phyloP scores from a whole-genome alignment of 495 filamentous ascomycete genomes.

The Massariosphaeria phaeospora region DNA sequence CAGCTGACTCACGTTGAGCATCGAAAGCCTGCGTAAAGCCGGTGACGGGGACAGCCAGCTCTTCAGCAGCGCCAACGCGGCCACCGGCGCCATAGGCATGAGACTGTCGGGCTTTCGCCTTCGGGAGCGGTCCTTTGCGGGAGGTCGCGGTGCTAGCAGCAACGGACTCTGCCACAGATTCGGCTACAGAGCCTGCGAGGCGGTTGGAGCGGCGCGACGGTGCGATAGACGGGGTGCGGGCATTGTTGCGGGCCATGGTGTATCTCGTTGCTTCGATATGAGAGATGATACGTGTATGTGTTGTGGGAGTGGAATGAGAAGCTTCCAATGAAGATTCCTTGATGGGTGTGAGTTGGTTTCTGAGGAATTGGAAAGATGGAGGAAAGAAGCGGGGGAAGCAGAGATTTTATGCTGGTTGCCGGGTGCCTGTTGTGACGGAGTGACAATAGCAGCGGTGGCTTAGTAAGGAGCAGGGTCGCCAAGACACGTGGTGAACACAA shows the following conservation, averaged over 20 bases:
- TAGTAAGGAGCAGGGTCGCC: not conserved
- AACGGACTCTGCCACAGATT: slow-evolving; percentile 2
- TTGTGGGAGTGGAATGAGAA: not conserved
- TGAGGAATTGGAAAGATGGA: not conserved
- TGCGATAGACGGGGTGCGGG: no score
- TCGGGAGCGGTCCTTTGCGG: slow-evolving; percentile 14
- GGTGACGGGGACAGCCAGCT: slow-evolving; percentile 8
- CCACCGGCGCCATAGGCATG: slow-evolving; percentile 23
- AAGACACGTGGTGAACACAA: not conserved
- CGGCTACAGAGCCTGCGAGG: not conserved
- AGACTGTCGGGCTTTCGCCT: slow-evolving; percentile 17
- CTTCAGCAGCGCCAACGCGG: slow-evolving; percentile 10
- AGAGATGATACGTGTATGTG: not conserved
- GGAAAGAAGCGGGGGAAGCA: not conserved
- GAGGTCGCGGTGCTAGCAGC: not conserved
- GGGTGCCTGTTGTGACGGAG: not conserved
- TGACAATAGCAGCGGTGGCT: not conserved
- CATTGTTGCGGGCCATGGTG: not conserved
- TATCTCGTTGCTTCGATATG: no score
- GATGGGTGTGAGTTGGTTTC: no score
- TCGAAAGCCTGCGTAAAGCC: slow-evolving; percentile 25
- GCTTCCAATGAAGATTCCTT: no score
- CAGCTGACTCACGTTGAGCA: slow-evolving; percentile 9
- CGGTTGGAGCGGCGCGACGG: slow-evolving; percentile 5
- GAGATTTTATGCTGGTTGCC: not conserved